Conservation (phyloP, 768 basidiomycete species). For the Agrocybe praecox region DNA sequence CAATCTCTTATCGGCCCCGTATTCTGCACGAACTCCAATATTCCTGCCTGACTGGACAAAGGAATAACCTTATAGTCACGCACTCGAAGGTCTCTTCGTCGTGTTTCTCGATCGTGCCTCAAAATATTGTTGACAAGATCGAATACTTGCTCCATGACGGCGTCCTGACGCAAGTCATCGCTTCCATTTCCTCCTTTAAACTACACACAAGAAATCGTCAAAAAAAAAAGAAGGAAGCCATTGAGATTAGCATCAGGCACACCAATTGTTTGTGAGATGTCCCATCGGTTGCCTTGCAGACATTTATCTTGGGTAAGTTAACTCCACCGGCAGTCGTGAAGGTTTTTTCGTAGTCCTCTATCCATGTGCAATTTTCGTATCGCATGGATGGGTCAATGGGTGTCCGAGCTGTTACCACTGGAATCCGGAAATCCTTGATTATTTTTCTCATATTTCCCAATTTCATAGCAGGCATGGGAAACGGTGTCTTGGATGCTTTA, state of each 20-base stretch:
- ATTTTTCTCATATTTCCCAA: slow-evolving; percentile 46
- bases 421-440: slow-evolving; percentile 60
- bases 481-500: slow-evolving; percentile 4
- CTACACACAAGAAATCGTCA: slow-evolving; percentile 43
- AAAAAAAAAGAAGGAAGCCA: not conserved
- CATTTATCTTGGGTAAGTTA: slow-evolving; percentile 80
- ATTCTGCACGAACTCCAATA: slow-evolving; percentile 89
- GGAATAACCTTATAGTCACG: slow-evolving; percentile 91
- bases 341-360: slow-evolving; percentile 57
- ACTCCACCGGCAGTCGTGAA: slow-evolving; percentile 77
- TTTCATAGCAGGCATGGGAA: slow-evolving; percentile 45
- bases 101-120: slow-evolving; percentile 71
- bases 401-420: slow-evolving; percentile 76
- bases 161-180: slow-evolving; percentile 95
- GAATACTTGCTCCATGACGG: slow-evolving; percentile 99
- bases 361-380: slow-evolving; percentile 74
- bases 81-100: slow-evolving; percentile 69
- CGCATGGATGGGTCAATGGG: slow-evolving; percentile 68
- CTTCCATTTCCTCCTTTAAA: slow-evolving; percentile 88
- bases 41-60: slow-evolving; percentile 74
- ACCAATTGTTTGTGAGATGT: slow-evolving; percentile 78
- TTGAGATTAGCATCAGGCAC: slow-evolving; percentile 21
- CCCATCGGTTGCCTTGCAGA: slow-evolving; percentile 71
- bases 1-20: slow-evolving; percentile 67
- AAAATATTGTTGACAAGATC: slow-evolving; percentile 84